Evolutionary conservation across 2,329 filamentous ascomycete genomes (phyloP).

Genomic region (Penicillium aurantiogriseum): DNA sequence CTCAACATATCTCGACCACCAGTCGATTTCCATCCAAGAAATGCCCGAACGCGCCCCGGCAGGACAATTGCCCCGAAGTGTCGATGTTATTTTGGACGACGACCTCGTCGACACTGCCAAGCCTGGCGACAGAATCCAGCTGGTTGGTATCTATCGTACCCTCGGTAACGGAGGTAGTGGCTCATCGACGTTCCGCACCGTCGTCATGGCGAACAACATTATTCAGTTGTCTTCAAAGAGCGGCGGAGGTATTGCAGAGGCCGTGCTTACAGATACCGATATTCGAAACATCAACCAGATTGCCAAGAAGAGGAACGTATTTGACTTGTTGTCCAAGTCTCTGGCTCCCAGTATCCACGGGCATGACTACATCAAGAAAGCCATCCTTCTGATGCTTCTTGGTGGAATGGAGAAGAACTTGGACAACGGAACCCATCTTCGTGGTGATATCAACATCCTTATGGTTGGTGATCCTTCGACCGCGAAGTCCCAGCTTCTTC

Average conservation of each 20-base stretch:
- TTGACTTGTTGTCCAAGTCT: conserved; percentile 89
- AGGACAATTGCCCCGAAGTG: conserved; percentile 88
- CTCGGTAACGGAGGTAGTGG: conserved; percentile 87
- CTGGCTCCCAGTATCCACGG: conserved; percentile 95
- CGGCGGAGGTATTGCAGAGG: conserved; percentile 86
- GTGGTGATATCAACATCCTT: conserved; percentile 97
- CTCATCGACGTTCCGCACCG: conserved; percentile 90
- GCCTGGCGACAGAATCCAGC: conserved; percentile 90
- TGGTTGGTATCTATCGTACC: conserved; percentile 94
- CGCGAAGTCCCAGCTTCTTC: conserved; percentile 94
- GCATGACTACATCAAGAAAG: conserved; percentile 97
- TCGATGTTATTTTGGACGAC: conserved; percentile 95
- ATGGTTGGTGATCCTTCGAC: conserved; percentile 99
- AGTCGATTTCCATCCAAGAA: conserved; percentile 97
- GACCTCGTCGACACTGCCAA: conserved; percentile 94
- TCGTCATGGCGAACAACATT: conserved; percentile 91
- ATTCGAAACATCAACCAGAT: conserved; percentile 99
- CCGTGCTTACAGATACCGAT: conserved; percentile 90
- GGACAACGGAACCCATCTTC: conserved; percentile 94
- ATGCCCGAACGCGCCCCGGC: conserved; percentile 97
- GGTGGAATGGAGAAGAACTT: conserved; percentile 98
- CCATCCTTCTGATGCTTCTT: conserved; percentile 89
- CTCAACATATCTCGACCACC: conserved; percentile 92
- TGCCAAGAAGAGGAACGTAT: conserved; percentile 88
- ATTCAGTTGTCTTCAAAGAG: conserved; percentile 95